Base-by-base conservation (phyloP, 768 basidiomycete species). In the Collybia nuda region DNA sequence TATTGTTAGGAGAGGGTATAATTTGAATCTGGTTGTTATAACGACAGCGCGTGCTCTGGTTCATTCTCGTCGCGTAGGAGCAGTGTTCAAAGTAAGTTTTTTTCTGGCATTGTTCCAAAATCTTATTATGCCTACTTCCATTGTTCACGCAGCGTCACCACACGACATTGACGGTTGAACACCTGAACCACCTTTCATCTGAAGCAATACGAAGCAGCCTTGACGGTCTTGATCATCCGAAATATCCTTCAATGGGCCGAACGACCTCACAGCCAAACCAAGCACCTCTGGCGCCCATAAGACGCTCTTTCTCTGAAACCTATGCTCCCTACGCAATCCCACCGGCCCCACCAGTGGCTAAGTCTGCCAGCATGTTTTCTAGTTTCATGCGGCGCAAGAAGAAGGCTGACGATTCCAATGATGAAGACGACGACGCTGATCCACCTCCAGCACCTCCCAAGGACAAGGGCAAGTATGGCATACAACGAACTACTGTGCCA, bases 401-500 rank as follows among this genome's bases (percentile, higher is more conserved):
- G 56, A 60, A 55, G 38, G 51, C 62, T 37, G 61, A 58, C 9
- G 52, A 28, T 18, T 48, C 19, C 38, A 44, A 36, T 17, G 58
- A 67, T 42, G 66, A 64, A 19, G 49, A 45, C 29, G 58, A 58
- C 5, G 53, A 58, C 32, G 56, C 60, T 29, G 48, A 62, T 23
- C 68, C 68, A 1, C 75, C 77, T 14, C 74, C 77, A 3, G 65
- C 71, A 21, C 78, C 77, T 23, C 78, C 78, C 5, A 79, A 80
- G 59, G 78, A 79, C 52, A 64, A 63, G 28, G 59, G 48, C 15
- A 53, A 42, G 50, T 65, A 58, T 52, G 53, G 56, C 17, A 39
- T 44, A 18, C 26, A 40, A 35, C 47, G 17, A 61, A 55, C 43
- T 46, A 24, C 38, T 48, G 48, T 18, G 21, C 12, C 29, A 52